Conservation (phyloP, 257 asterid species). For the Ligustrum vulgare region DNA sequence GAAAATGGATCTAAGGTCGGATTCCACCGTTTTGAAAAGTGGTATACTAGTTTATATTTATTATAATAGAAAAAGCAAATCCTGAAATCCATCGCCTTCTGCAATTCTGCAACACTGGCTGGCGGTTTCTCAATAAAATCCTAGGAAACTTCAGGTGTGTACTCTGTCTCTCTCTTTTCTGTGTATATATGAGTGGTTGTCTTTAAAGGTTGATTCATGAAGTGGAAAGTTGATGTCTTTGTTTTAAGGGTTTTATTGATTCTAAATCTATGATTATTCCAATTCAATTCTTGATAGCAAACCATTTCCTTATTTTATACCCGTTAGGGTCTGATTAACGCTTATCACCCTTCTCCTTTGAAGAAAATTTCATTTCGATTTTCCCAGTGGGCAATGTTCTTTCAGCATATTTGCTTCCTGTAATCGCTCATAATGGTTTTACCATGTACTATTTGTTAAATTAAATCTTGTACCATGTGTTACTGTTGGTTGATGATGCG, state of each 20-base stretch:
- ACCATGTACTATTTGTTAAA: too few species aligned
- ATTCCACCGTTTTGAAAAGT: too few species aligned
- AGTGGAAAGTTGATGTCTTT: neutral
- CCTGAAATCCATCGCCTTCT: neutral
- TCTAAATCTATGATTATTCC: neutral
- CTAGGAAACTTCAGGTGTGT: neutral
- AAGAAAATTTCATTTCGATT: neutral
- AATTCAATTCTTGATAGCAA: neutral
- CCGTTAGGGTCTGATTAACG: neutral
- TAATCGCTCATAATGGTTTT: neutral
- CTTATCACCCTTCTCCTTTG: neutral
- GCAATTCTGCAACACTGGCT: neutral
- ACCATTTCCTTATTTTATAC: neutral
- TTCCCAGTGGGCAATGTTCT: neutral
- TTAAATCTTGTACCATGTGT: neutral
- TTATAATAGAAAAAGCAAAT: too few species aligned
- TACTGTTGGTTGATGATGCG: neutral
- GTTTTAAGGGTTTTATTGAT: neutral
- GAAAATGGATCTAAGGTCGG: too few species aligned
- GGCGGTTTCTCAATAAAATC: neutral
- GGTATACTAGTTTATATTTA: too few species aligned
- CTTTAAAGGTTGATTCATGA: neutral
- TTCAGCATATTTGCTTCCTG: neutral
- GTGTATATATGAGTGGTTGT: neutral
- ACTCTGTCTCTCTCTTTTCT: neutral